Evolutionary conservation across 2,329 filamentous ascomycete species (phyloP).

Genomic region (Teratosphaeriaceae sp.): DNA sequence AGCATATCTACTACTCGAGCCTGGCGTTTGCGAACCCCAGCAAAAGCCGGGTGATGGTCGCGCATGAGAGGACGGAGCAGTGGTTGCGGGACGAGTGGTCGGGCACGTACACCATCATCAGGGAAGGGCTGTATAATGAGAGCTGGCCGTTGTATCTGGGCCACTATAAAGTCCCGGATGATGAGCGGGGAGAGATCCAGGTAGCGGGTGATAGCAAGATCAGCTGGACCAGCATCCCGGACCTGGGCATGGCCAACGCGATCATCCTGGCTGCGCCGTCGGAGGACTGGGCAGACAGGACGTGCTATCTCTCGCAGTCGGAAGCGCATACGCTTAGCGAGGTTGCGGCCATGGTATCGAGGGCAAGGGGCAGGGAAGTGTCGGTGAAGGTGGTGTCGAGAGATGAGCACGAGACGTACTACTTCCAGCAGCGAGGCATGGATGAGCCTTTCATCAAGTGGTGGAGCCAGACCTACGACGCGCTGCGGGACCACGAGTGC

Average conservation of each 20-base stretch:
- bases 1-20: constrained; percentile 42
- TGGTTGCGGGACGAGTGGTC: constrained; percentile 28
- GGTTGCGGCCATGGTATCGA: constrained; percentile 24
- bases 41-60: constrained; percentile 39
- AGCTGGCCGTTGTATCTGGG: constrained; percentile 44
- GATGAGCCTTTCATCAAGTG: constrained; percentile 35
- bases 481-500: constrained; percentile 37
- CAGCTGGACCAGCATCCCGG: constrained; percentile 39
- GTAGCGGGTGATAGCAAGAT: constrained; percentile 37
- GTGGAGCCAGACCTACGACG: constrained; percentile 43
- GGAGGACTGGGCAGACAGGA: constrained; percentile 30
- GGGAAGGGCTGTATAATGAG: constrained; percentile 42
- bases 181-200: constrained; percentile 30
- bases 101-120: constrained; percentile 32
- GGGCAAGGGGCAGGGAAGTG: constrained; percentile 15
- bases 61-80: constrained; percentile 40
- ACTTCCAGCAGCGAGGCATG: constrained; percentile 31
- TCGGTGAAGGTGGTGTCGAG: constrained; percentile 33
- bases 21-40: constrained; percentile 37
- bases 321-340: constrained; percentile 21
- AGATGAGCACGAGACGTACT: constrained; percentile 36
- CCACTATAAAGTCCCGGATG: constrained; percentile 32
- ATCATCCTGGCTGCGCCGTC: constrained; percentile 30
- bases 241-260: constrained; percentile 39
- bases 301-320: constrained; percentile 32